phyloP scores from a whole-genome alignment of 345 rosid genomes.

The Dipteronia dyeriana region DNA sequence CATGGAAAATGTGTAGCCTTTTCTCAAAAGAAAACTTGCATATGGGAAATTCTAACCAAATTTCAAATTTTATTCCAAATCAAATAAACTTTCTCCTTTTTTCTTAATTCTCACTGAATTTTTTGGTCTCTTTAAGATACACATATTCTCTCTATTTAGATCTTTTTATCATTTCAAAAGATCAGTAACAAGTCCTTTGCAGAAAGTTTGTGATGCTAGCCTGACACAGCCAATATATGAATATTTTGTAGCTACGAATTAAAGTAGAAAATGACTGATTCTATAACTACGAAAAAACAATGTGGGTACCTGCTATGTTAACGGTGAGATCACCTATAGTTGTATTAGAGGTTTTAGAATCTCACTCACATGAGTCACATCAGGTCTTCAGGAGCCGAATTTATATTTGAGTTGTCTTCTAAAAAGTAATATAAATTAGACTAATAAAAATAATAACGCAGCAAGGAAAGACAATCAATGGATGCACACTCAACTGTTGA shows the following conservation, averaged over 20 bases:
- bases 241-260: background rate
- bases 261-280: background rate
- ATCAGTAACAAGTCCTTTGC: background rate
- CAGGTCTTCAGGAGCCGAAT: background rate
- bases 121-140: too few relatives aligned
- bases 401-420: background rate
- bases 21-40: background rate
- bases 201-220: background rate
- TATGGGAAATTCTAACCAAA: background rate
- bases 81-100: background rate
- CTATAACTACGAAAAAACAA: too few relatives aligned
- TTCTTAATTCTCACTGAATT: too few relatives aligned
- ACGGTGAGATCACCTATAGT: background rate
- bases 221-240: background rate
- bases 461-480: too few relatives aligned
- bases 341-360: background rate
- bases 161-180: background rate
- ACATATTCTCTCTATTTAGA: too few relatives aligned
- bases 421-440: too few relatives aligned
- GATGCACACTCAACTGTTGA: background rate
- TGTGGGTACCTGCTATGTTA: background rate
- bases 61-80: background rate
- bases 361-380: background rate
- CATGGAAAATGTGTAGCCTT: background rate
- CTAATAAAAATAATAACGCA: too few relatives aligned